A percentile compares a stretch with the other conserved stretches of the same genome.
Evolutionary conservation across 2,329 filamentous ascomycete genomes (phyloP).

Genomic region (Didymella glomerata): DNA sequence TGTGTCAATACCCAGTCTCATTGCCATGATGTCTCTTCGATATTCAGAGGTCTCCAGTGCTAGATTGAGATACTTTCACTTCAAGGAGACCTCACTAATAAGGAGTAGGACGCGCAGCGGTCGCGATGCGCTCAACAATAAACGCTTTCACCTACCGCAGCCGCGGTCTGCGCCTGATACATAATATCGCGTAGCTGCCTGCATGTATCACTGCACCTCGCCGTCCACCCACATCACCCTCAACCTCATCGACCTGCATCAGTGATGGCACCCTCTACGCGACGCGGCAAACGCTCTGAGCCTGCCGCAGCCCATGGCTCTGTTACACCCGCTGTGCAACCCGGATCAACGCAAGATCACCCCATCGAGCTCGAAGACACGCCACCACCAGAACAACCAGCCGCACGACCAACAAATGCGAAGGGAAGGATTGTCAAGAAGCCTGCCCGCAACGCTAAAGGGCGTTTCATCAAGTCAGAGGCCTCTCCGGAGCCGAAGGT

Average conservation of each 20-base stretch:
- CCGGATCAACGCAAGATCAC: conserved; percentile 1
- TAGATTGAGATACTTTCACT: conserved; percentile 1
- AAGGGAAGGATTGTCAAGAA: neutral
- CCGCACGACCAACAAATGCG: neutral
- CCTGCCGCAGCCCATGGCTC: conserved; percentile 16
- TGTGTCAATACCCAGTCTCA: too few species aligned
- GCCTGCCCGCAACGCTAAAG: neutral
- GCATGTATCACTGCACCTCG: neutral
- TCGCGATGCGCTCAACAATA: neutral
- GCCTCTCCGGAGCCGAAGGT: conserved; percentile 8
- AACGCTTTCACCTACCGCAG: conserved; percentile 6
- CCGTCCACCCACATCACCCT: neutral
- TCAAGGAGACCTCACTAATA: neutral
- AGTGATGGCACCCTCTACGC: conserved; percentile 26
- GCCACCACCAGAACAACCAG: neutral
- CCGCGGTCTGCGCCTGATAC: neutral
- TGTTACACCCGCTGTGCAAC: neutral
- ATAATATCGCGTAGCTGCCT: conserved; percentile 5
- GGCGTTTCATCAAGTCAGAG: conserved; percentile 16
- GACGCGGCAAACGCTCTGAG: conserved; percentile 13
- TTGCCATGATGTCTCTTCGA: too few species aligned
- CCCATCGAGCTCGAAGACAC: conserved; percentile 11
- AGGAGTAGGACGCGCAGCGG: neutral
- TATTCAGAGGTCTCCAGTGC: too few species aligned
- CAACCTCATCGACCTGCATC: neutral